A percentile compares a stretch with the other conserved stretches of the same genome.
Conservation (phyloP, 2,329 filamentous ascomycete genomes). For the Colletotrichum caudatum region DNA sequence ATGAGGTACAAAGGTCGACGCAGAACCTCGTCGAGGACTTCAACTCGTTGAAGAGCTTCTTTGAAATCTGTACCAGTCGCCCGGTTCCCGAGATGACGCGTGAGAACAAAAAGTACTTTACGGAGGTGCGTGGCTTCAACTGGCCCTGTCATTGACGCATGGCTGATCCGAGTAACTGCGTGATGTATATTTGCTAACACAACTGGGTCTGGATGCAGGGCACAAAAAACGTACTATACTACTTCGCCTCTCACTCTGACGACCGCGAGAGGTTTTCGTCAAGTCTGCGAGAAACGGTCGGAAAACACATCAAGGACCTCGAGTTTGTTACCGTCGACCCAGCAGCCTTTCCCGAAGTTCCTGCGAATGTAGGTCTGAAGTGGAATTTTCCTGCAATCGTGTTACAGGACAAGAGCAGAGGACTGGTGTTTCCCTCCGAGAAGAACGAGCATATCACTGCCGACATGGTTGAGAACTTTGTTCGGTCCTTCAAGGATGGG, state of each 20-base stretch:
- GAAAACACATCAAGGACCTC: conserved; percentile 60
- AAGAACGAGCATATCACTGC: conserved; percentile 19
- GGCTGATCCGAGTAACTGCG: neutral
- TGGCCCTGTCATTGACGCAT: neutral
- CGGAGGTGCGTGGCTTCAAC: neutral
- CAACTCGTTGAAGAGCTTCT: conserved; percentile 52
- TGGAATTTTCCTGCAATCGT: conserved; percentile 37
- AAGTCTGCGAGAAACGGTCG: conserved; percentile 54
- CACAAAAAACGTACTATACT: conserved; percentile 46
- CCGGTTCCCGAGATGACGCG: conserved; percentile 59
- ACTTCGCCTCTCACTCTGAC: conserved; percentile 43
- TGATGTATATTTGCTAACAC: neutral
- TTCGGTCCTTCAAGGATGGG: conserved; percentile 1
- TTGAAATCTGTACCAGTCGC: conserved; percentile 53
- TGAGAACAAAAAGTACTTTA: conserved; percentile 55
- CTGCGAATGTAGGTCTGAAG: conserved; percentile 51
- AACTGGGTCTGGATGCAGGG: neutral
- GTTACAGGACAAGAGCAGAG: conserved; percentile 25
- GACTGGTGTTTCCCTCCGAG: conserved; percentile 15
- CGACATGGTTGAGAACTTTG: conserved; percentile 25
- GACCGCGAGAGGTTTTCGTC: conserved; percentile 53
- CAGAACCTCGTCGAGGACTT: conserved; percentile 50
- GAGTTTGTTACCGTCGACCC: conserved; percentile 61
- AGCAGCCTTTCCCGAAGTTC: conserved; percentile 58
- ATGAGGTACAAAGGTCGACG: conserved; percentile 50